These are phyloP conservation scores for Neonectria magnoliae DNA, from an alignment of 2,329 filamentous ascomycete genomes.

Conservation along the genomic window DNA sequence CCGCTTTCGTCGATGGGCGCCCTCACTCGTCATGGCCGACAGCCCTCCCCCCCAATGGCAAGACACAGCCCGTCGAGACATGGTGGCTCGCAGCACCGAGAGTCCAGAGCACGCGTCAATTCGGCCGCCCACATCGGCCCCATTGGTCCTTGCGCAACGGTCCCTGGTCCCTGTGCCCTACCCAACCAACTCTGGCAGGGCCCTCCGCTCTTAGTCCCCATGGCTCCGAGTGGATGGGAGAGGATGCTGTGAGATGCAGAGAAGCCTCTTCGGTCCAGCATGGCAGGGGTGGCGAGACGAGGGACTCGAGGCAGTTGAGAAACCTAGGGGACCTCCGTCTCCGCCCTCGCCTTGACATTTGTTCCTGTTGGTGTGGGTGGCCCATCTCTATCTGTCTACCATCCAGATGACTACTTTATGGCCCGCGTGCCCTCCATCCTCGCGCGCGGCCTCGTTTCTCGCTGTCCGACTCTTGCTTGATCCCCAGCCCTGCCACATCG, in stretches of 20 bases:
- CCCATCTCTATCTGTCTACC: conserved; percentile 27
- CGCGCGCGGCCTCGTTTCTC: conserved; percentile 27
- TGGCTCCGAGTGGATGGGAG: conserved; percentile 39
- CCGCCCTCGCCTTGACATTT: conserved; percentile 34
- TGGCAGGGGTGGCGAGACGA: conserved; percentile 32
- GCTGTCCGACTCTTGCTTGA: conserved; percentile 28
- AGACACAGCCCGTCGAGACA: conserved; percentile 25
- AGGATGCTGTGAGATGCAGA: conserved; percentile 37
- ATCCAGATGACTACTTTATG: conserved; percentile 44
- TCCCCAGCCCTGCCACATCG: conserved; percentile 25
- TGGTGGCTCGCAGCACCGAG: conserved; percentile 30
- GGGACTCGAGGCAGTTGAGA: conserved; percentile 6
- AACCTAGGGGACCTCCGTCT: conserved; percentile 20
- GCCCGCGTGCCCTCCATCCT: conserved; percentile 40
- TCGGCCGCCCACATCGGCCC: conserved; percentile 28
- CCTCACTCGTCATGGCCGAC: conserved; percentile 38
- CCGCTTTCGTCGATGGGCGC: conserved; percentile 30
- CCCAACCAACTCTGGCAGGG: conserved; percentile 27
- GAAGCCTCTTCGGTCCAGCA: conserved; percentile 30
- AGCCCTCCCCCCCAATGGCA: conserved; percentile 37
- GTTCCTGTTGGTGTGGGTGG: conserved; percentile 16
- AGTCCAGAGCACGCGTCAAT: conserved; percentile 31
- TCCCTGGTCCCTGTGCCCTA: conserved; percentile 37
- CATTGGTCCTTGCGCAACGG: conserved; percentile 36
- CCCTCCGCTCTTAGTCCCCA: conserved; percentile 22